phyloP scores from a whole-genome alignment of 2,329 filamentous ascomycete species.

The Trichoderma semiorbis region DNA sequence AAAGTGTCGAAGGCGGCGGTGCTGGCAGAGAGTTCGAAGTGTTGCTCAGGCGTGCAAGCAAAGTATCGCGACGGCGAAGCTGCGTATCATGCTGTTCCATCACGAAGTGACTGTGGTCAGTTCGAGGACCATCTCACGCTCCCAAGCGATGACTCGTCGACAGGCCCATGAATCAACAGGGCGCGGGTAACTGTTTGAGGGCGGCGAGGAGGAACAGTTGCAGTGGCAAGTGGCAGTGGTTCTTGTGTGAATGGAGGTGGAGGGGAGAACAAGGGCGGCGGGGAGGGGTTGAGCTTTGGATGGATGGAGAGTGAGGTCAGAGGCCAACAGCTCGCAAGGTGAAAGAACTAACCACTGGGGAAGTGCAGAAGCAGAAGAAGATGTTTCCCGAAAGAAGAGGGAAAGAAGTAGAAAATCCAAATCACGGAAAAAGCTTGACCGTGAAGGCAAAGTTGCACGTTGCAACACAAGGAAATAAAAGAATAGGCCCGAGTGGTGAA shows the following conservation, averaged over 20 bases:
- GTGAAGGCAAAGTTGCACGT: background rate
- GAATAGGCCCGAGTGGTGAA: background rate
- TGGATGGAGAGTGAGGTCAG: slow-evolving; percentile 12
- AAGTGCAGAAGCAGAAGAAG: background rate
- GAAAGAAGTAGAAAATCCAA: background rate
- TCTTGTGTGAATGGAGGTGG: background rate
- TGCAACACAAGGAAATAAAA: background rate
- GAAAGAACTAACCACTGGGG: slow-evolving; percentile 15
- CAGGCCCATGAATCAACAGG: slow-evolving; percentile 22
- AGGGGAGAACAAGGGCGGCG: slow-evolving; percentile 2
- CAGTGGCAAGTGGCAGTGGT: background rate
- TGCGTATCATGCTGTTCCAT: slow-evolving; percentile 49
- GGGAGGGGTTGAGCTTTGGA: slow-evolving; percentile 13
- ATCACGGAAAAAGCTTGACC: background rate
- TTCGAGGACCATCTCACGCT: slow-evolving; percentile 27
- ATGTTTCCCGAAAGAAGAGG: background rate
- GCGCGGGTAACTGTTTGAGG: background rate
- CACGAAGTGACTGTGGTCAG: slow-evolving; percentile 40
- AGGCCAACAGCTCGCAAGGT: slow-evolving; percentile 11
- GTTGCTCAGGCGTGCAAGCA: slow-evolving; percentile 26
- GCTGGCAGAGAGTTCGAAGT: background rate
- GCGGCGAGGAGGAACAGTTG: background rate
- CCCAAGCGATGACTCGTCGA: slow-evolving; percentile 23
- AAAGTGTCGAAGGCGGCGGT: background rate
- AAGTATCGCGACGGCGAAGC: slow-evolving; percentile 28